Evolutionary conservation across 257 asterid species (phyloP).

Genomic region (Coffea eugenioides): DNA sequence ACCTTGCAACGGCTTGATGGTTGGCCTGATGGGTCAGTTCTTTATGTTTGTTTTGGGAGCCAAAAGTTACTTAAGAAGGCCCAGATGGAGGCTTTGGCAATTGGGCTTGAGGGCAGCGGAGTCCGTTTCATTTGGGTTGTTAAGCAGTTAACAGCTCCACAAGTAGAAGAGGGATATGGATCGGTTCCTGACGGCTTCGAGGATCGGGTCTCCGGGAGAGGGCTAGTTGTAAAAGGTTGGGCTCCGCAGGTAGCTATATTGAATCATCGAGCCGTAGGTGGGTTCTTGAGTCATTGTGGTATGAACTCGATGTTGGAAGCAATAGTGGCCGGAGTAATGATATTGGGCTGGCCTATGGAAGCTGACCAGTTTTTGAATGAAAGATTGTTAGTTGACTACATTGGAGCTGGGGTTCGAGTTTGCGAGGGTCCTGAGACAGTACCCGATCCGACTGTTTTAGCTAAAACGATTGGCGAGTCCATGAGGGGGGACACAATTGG

Average conservation of each 20-base stretch:
- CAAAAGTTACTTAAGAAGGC: conserved; percentile 51
- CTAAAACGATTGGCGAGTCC: conserved; percentile 37
- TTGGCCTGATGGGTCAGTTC: conserved; percentile 46
- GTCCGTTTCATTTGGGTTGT: conserved; percentile 57
- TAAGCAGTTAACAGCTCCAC: conserved; percentile 44
- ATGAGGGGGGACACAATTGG: conserved; percentile 30
- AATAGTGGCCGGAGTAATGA: conserved; percentile 48
- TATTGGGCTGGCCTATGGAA: conserved; percentile 88
- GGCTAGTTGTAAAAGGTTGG: conserved; percentile 62
- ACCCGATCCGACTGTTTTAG: conserved; percentile 53
- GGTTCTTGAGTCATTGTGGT: conserved; percentile 78
- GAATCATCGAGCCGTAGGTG: conserved; percentile 55
- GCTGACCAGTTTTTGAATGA: conserved; percentile 72
- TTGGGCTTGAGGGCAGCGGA: conserved; percentile 61
- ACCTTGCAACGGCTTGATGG: conserved; percentile 49
- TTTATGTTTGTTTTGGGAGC: conserved; percentile 75
- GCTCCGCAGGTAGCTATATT: conserved; percentile 66
- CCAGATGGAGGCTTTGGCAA: conserved; percentile 58
- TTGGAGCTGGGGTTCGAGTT: conserved; percentile 37
- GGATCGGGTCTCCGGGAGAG: conserved; percentile 40
- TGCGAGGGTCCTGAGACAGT: conserved; percentile 49
- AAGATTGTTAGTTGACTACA: conserved; percentile 47
- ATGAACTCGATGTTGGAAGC: conserved; percentile 80
- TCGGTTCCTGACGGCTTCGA: conserved; percentile 48
- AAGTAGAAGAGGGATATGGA: conserved; percentile 47